Conservation (phyloP, 495 filamentous ascomycete species). For the Neurospora intermedia region DNA sequence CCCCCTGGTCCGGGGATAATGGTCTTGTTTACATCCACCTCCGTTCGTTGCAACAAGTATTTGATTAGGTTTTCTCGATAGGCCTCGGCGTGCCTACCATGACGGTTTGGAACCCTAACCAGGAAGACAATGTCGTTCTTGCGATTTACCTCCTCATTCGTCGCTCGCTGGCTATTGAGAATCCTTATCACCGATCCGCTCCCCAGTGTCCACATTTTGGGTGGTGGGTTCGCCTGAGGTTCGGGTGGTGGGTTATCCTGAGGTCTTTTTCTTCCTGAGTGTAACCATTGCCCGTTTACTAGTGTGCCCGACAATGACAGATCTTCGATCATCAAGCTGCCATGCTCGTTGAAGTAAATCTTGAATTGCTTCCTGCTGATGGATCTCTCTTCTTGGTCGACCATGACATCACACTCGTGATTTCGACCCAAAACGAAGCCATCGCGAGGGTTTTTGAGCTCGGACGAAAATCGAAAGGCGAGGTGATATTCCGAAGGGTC, state of each 20-base stretch:
- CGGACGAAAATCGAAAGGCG: conserved; percentile 66
- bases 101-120: conserved; percentile 69
- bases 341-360: conserved; percentile 71
- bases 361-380: conserved; percentile 88
- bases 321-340: conserved; percentile 82
- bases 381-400: conserved; percentile 45
- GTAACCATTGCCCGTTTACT: conserved; percentile 52
- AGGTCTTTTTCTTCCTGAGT: conserved; percentile 32
- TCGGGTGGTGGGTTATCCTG: conserved; percentile 15
- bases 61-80: conserved; percentile 51
- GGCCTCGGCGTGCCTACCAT: conserved; percentile 41
- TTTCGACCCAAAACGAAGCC: conserved; percentile 88
- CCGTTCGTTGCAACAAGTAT: conserved; percentile 5
- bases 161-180: conserved; percentile 37
- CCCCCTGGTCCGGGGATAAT: conserved; percentile 38
- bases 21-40: conserved; percentile 24
- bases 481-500: conserved; percentile 55
- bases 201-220: conserved; percentile 49
- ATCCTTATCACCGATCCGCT: conserved; percentile 66
- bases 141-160: not conserved
- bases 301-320: conserved; percentile 85
- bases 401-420: conserved; percentile 56
- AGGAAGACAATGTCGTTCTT: conserved; percentile 54
- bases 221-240: conserved; percentile 8
- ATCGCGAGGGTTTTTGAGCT: conserved; percentile 46